A percentile compares a stretch with the other conserved stretches of the same genome.
phyloP scores from a whole-genome alignment of 257 asterid genomes.

The Solanum dulcamara region DNA sequence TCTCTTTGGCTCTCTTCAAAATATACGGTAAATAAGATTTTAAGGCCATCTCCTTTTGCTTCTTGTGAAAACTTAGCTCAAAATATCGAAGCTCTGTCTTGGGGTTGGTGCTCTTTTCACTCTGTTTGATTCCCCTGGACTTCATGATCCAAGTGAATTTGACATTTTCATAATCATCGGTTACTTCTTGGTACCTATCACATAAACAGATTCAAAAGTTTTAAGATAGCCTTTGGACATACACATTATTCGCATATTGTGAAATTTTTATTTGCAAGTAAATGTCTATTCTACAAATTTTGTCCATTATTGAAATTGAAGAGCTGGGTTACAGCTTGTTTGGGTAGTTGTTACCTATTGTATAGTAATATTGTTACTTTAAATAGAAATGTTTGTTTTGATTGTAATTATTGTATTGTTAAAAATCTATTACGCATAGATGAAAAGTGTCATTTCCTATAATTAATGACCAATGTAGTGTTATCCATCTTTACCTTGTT shows the following conservation, averaged over 20 bases:
- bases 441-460: too few relatives aligned
- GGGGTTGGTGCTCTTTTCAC: not conserved
- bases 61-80: conserved; percentile 49
- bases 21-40: conserved; percentile 35
- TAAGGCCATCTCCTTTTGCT: conserved; percentile 31
- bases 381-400: too few relatives aligned
- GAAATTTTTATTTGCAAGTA: not conserved
- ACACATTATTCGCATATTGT: not conserved
- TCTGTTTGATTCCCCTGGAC: conserved; percentile 15
- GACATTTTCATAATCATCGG: conserved; percentile 18
- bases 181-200: conserved; percentile 34
- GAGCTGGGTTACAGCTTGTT: not conserved
- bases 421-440: too few relatives aligned
- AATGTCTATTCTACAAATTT: not conserved
- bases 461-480: too few relatives aligned
- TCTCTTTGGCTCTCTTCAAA: conserved; percentile 33
- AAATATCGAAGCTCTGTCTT: conserved; percentile 30
- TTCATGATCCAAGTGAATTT: conserved; percentile 46
- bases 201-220: not conserved
- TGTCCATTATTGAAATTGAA: not conserved
- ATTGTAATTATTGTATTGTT: too few relatives aligned
- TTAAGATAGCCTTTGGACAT: not conserved
- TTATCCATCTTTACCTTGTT: too few relatives aligned
- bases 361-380: too few relatives aligned
- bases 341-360: not conserved